A percentile compares a stretch with the other conserved stretches of the same genome.
These are phyloP conservation scores for Geotrichum cucujoidarum DNA, from an alignment of 1,139 yeast species.

Conservation along the genomic window DNA sequence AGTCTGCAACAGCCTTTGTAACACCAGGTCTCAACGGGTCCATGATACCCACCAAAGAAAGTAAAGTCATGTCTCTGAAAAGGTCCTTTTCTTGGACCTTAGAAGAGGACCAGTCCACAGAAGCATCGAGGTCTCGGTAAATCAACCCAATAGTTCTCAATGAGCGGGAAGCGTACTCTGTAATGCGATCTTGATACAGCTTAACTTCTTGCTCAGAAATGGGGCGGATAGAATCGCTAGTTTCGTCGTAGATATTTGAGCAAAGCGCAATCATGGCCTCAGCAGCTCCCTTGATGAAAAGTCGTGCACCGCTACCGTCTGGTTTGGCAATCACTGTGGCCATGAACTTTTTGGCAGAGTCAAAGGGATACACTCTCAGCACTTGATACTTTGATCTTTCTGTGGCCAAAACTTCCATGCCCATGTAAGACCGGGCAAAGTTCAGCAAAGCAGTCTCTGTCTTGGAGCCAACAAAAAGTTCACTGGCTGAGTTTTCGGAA, in stretches of 20 bases:
- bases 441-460: slow-evolving; percentile 86
- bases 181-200: slow-evolving; percentile 47
- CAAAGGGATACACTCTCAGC: slow-evolving; percentile 80
- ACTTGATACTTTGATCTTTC: slow-evolving; percentile 43
- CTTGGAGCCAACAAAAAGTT: slow-evolving; percentile 78
- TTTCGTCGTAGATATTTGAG: slow-evolving; percentile 26
- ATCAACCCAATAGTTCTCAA: slow-evolving; percentile 81
- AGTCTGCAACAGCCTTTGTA: slow-evolving; percentile 76
- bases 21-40: slow-evolving; percentile 93
- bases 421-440: slow-evolving; percentile 57
- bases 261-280: slow-evolving; percentile 73
- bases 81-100: slow-evolving; percentile 34
- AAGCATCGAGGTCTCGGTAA: slow-evolving; percentile 58
- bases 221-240: slow-evolving; percentile 33
- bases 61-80: slow-evolving; percentile 30
- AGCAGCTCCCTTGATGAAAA: slow-evolving; percentile 89
- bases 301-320: slow-evolving; percentile 47
- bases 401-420: slow-evolving; percentile 40
- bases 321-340: slow-evolving; percentile 58
- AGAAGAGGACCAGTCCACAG: slow-evolving; percentile 52
- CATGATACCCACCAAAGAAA: slow-evolving; percentile 83
- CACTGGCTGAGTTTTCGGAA: slow-evolving; percentile 26
- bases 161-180: slow-evolving; percentile 66
- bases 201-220: slow-evolving; percentile 36
- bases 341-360: slow-evolving; percentile 90